These are phyloP conservation scores for Cochliopodium minus DNA, from an alignment of 208 protist genomes.

Conservation along the genomic window DNA sequence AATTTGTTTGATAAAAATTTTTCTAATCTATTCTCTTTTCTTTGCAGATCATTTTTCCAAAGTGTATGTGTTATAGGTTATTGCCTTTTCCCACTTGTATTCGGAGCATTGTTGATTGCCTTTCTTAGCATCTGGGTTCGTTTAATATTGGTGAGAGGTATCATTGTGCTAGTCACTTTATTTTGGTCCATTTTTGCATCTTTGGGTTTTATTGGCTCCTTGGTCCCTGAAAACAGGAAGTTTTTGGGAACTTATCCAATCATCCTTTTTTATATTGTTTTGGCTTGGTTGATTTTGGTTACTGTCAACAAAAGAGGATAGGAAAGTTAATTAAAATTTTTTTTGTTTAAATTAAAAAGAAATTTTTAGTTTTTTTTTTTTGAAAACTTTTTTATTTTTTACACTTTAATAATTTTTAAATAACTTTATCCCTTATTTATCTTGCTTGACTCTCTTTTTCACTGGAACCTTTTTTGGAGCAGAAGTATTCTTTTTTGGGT, in stretches of 20 bases:
- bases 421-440: too few relatives aligned
- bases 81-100: not conserved
- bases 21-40: not conserved
- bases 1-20: too few relatives aligned
- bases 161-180: not conserved
- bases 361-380: too few relatives aligned
- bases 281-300: not conserved
- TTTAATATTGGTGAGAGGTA: not conserved
- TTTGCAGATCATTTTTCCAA: not conserved
- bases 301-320: too few relatives aligned
- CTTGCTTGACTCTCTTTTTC: too few relatives aligned
- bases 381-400: too few relatives aligned
- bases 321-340: too few relatives aligned
- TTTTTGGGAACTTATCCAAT: not conserved
- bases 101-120: not conserved
- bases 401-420: too few relatives aligned
- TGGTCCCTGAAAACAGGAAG: not conserved
- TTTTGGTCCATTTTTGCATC: not conserved
- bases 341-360: too few relatives aligned
- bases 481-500: too few relatives aligned
- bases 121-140: not conserved
- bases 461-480: too few relatives aligned
- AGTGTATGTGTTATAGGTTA: not conserved
- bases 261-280: not conserved
- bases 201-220: not conserved